Base-by-base conservation (phyloP, 257 asterid genomes). In the Anisodus acutangulus region DNA sequence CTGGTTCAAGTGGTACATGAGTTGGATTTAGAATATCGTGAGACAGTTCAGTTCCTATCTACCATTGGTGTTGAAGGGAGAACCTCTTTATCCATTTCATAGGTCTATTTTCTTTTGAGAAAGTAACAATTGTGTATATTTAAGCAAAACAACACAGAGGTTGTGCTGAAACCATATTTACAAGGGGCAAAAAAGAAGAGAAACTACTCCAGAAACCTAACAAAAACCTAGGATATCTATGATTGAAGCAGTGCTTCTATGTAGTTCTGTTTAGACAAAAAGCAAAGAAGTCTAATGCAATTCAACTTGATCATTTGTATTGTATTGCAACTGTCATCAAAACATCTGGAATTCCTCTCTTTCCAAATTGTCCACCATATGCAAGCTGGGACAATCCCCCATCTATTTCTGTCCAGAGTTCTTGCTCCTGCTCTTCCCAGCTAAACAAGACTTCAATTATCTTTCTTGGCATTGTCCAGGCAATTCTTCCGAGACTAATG, bases 231-330 rank as follows among this genome's bases (percentile, higher is more conserved):
- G 67, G 67, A 60, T 1, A 60, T 60, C 67, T n/a, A 60, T 60
- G 67, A 60, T 60, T 60, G 67, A 60, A 60, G 67, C 67, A 60
- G 19, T 60, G 67, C 19, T 19, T 60, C 63, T 60, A n/a, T 60
- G 67, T 60, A n/a, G 35, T 19, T 60, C 2, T 60, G 35, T 60
- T 19, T 60, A 60, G 67, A 31, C 35, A 31, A 31, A 31, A 31
- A 31, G 35, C 1, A 31, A 31, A 31, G 2, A 31, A 31, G 35
- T 51, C 57, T 51, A 51, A 9, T 51, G 57, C 57, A 51, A 51
- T 51, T 51, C 57, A 51, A 51, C 67, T 60, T n/a, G 67, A 60
- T 60, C 12, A 2, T 60, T n/a, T 60, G 67, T 60, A 60, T 4
- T 60, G 12, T 60, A n/a, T 22, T 60, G 67, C 67, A 60, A 17